These are phyloP conservation scores for Myochromella boudieri DNA, from an alignment of 768 basidiomycete genomes.

Conservation along the genomic window DNA sequence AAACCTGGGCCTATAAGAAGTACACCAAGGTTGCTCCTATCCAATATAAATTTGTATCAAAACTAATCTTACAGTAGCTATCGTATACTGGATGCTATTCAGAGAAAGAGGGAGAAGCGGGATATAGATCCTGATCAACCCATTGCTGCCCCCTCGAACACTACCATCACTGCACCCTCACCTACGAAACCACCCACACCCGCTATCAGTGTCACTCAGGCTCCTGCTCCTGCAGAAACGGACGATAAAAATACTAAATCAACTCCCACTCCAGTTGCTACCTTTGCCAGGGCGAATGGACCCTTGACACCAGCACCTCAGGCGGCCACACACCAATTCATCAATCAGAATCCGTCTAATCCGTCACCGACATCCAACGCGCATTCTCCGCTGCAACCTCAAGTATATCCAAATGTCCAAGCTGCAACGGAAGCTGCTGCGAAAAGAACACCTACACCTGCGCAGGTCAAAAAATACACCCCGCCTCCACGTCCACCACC, in stretches of 20 bases:
- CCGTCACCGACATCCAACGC: slow-evolving; percentile 22
- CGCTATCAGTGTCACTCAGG: slow-evolving; percentile 26
- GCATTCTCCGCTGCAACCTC: slow-evolving; percentile 35
- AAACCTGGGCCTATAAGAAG: slow-evolving; percentile 54
- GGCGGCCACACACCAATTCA: slow-evolving; percentile 30
- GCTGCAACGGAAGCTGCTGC: slow-evolving; percentile 30
- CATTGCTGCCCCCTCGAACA: slow-evolving; percentile 17
- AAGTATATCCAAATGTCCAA: slow-evolving; percentile 34
- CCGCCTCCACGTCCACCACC: slow-evolving; percentile 20
- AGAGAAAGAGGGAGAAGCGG: slow-evolving; percentile 27
- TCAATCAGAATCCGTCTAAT: slow-evolving; percentile 31
- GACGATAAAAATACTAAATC: slow-evolving; percentile 30
- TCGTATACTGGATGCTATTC: slow-evolving; percentile 53
- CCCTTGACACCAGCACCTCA: slow-evolving; percentile 34
- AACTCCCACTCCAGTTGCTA: slow-evolving; percentile 23
- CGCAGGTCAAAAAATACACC: slow-evolving; percentile 23
- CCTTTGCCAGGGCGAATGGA: slow-evolving; percentile 27
- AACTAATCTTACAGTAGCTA: slow-evolving; percentile 39
- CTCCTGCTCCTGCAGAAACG: slow-evolving; percentile 30
- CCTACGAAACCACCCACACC: slow-evolving; percentile 29
- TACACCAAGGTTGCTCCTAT: slow-evolving; percentile 46
- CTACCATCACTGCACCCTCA: slow-evolving; percentile 18
- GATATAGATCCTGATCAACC: slow-evolving; percentile 22
- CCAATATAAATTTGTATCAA: slow-evolving; percentile 4
- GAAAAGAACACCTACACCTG: slow-evolving; percentile 37